Evolutionary conservation across 495 filamentous ascomycete genomes (phyloP).

Genomic region (Tetracladium setigerum): DNA sequence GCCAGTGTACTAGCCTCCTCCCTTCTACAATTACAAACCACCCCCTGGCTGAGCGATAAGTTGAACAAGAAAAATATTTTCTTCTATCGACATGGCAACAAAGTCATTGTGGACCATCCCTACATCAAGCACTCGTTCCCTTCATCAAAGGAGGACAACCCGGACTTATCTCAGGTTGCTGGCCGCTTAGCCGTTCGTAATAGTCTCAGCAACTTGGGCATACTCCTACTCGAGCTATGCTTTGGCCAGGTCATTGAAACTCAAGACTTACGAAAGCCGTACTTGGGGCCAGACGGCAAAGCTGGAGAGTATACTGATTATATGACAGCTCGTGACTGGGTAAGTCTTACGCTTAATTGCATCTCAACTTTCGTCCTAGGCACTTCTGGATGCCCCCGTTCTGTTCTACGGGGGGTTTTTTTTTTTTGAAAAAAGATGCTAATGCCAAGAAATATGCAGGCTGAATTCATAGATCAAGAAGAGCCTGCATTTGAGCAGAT

Average conservation of each 20-base stretch:
- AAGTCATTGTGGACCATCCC: conserved; percentile 8
- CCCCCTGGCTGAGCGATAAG: conserved; percentile 19
- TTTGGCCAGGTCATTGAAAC: conserved; percentile 18
- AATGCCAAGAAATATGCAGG: too few species aligned
- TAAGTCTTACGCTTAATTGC: too few species aligned
- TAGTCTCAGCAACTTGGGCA: conserved; percentile 15
- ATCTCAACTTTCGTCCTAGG: background rate
- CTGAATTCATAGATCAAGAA: conserved; percentile 8
- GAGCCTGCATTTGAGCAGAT: conserved; percentile 3
- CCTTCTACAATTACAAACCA: conserved; percentile 23
- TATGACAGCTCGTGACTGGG: conserved; percentile 2
- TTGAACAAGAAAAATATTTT: conserved; percentile 21
- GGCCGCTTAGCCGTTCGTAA: background rate
- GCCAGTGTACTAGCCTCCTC: conserved; percentile 22
- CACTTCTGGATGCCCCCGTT: too few species aligned
- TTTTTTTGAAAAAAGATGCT: too few species aligned
- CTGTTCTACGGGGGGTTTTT: too few species aligned
- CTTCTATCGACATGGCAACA: conserved; percentile 8
- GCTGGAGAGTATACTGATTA: background rate
- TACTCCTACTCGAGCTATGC: conserved; percentile 23
- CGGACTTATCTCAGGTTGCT: background rate
- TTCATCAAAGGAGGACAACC: background rate
- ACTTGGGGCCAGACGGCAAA: conserved; percentile 1
- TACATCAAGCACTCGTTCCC: conserved; percentile 7
- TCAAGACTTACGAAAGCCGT: conserved; percentile 4